Evolutionary conservation across 352 stramenopile species (phyloP).

Genomic region (Phytophthora litchii): DNA sequence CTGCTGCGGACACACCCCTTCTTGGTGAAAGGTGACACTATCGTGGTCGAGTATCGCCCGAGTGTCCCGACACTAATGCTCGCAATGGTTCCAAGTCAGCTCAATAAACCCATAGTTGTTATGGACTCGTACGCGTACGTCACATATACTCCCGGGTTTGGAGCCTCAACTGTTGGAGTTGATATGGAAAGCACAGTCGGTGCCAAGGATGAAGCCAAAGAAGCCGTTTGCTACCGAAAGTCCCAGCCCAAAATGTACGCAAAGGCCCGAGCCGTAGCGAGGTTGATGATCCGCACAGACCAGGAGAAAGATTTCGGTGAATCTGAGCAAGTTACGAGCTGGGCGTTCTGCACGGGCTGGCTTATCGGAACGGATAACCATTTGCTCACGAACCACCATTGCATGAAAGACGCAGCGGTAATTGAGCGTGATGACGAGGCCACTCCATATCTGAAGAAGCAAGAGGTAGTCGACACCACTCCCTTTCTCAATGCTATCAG

Average conservation of each 20-base stretch:
- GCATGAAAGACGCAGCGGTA: constrained; percentile 39
- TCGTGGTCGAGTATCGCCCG: constrained; percentile 60
- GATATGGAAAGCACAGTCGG: constrained; percentile 55
- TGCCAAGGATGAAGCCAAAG: constrained; percentile 51
- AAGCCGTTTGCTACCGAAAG: constrained; percentile 64
- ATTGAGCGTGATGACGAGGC: constrained; percentile 1
- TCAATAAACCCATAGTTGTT: constrained; percentile 31
- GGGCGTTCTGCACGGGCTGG: constrained; percentile 66
- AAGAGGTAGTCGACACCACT: constrained; percentile 22
- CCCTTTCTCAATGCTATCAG: constrained; percentile 38
- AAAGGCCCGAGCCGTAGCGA: constrained; percentile 51
- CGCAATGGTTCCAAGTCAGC: constrained; percentile 29
- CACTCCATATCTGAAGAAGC: constrained; percentile 2
- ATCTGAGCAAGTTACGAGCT: constrained; percentile 24
- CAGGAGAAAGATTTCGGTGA: constrained; percentile 5
- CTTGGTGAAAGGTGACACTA: constrained; percentile 39
- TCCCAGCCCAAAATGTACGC: constrained; percentile 59
- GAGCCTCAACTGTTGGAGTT: not conserved
- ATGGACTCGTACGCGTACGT: constrained; percentile 55
- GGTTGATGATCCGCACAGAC: constrained; percentile 55
- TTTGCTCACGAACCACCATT: constrained; percentile 77
- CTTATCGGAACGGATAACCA: constrained; percentile 62
- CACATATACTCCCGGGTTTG: not conserved
- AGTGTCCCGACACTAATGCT: constrained; percentile 54
- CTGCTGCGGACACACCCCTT: constrained; percentile 52